A percentile compares a stretch with the other conserved stretches of the same genome.
phyloP scores from a whole-genome alignment of 2,329 filamentous ascomycete genomes.

The Colletotrichum tamarilloi region DNA sequence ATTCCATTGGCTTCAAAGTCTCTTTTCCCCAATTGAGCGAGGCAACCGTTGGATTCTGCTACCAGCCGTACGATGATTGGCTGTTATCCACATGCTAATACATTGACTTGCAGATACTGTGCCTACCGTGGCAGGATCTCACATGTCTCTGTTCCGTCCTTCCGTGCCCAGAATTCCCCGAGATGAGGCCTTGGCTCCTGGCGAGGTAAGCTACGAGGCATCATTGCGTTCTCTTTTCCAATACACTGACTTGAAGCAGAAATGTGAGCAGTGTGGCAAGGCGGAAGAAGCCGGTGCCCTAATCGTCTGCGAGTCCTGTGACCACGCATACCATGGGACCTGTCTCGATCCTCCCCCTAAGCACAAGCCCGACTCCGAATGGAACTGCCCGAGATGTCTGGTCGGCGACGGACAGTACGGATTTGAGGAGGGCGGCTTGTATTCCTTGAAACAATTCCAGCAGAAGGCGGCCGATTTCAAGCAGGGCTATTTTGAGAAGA shows the following conservation, averaged over 20 bases:
- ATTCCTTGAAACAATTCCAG: conserved; percentile 95
- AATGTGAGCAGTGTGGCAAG: conserved; percentile 88
- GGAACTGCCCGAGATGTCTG: conserved; percentile 95
- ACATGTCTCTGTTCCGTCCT: conserved; percentile 94
- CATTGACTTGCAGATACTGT: conserved; percentile 62
- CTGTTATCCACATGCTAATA: conserved; percentile 46
- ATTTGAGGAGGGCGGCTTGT: conserved; percentile 95
- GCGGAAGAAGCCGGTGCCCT: conserved; percentile 78
- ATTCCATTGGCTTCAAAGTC: conserved; percentile 35
- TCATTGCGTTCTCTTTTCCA: conserved; percentile 3
- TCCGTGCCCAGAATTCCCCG: conserved; percentile 75
- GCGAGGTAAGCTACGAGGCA: conserved; percentile 50
- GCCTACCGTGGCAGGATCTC: conserved; percentile 92
- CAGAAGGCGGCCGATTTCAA: conserved; percentile 97
- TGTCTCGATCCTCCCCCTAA: conserved; percentile 91
- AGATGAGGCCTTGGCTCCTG: conserved; percentile 59
- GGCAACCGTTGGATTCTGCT: background rate
- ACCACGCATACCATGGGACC: conserved; percentile 84
- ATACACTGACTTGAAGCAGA: conserved; percentile 56
- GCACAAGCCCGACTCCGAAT: conserved; percentile 83
- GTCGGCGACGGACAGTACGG: conserved; percentile 97
- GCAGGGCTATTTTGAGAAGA: conserved; percentile 89
- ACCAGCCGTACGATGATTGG: conserved; percentile 19
- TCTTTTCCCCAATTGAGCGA: conserved; percentile 8
- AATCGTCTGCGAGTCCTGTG: conserved; percentile 90